Evolutionary conservation across 164 flowering plant species (phyloP), one percentile per base, ranked within the genome.

Genomic region (Liriodendron chinense): DNA sequence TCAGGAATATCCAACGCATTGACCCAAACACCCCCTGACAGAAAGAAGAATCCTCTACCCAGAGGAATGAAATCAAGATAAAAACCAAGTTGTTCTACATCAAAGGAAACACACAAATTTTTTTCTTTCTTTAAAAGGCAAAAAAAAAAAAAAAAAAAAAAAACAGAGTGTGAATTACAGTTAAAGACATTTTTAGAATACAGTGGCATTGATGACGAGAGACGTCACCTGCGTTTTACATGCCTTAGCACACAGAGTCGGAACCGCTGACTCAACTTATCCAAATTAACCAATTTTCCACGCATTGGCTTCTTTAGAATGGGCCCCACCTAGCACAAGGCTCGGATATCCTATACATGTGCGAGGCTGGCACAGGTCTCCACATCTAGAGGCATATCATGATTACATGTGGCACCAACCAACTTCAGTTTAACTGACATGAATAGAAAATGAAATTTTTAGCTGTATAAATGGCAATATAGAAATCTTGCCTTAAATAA

Each of bases 181-280:
- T 67, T 26, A 28, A 9, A 67, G 69, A 67, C 26, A 67, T 67
- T 67, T 14, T 20, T 62, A 43, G 61, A 50, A 59, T 72, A 72
- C 74, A 72, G 23, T 3, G 13, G 28, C 1, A 21, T 16, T 89
- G 87, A 92, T 8, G 90, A 84, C 24, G 94, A 84, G 7, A 74
- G 68, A 28, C 87, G 84, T 78, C 93, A 86, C 76, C 81, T 75
- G 78, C 88, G 89, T 50, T 84, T 88, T 66, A 88, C 89, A 75
- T 89, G 83, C 84, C 78, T 90, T 70, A 87, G 80, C 74, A 95
- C 84, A 88, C 89, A 87, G 72, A 75, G 89, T 0, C 94, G 90
- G 43, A 95, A 69, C 1, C 93, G 89, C 80, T 89, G 91, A 79
- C 94, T 85, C 14, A 95, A 76, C 64, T 93, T 90, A 26, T 26